phyloP scores from a whole-genome alignment of 2,329 filamentous ascomycete species.

The Neodidymelliopsis sp. region DNA sequence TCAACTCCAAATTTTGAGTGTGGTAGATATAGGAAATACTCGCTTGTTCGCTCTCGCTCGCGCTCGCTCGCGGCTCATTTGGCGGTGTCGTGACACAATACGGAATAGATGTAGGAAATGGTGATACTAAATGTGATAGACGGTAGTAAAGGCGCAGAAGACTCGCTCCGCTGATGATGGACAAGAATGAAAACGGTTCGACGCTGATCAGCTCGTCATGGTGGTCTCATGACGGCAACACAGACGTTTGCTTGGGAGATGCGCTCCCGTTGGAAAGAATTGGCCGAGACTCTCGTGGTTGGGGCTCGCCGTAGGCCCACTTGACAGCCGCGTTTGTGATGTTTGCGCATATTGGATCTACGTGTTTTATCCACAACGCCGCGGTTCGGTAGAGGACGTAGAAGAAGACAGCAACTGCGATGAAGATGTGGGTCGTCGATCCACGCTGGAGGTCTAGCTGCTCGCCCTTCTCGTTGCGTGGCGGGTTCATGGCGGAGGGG shows the following conservation, averaged over 20 bases:
- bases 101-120: conserved; percentile 6
- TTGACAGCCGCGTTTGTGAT: conserved; percentile 40
- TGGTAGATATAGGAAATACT: not conserved
- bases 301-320: conserved; percentile 43
- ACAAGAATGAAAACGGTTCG: conserved; percentile 19
- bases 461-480: conserved; percentile 46
- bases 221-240: conserved; percentile 32
- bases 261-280: conserved; percentile 30
- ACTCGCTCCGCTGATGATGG: conserved; percentile 17
- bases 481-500: conserved; percentile 48
- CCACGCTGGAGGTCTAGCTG: conserved; percentile 46
- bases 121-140: conserved; percentile 16
- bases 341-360: conserved; percentile 47
- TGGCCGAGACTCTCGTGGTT: conserved; percentile 25
- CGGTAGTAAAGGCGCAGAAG: conserved; percentile 10
- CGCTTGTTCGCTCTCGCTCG: not conserved
- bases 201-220: not conserved
- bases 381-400: conserved; percentile 46
- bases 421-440: conserved; percentile 40
- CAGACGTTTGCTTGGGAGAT: conserved; percentile 24
- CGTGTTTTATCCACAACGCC: conserved; percentile 42
- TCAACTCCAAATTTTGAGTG: conserved; percentile 4
- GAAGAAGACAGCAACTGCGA: conserved; percentile 46
- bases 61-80: conserved; percentile 7
- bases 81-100: conserved; percentile 7